Evolutionary conservation across 805 yeast species (phyloP).

Genomic region (Ogataea saltuana): DNA sequence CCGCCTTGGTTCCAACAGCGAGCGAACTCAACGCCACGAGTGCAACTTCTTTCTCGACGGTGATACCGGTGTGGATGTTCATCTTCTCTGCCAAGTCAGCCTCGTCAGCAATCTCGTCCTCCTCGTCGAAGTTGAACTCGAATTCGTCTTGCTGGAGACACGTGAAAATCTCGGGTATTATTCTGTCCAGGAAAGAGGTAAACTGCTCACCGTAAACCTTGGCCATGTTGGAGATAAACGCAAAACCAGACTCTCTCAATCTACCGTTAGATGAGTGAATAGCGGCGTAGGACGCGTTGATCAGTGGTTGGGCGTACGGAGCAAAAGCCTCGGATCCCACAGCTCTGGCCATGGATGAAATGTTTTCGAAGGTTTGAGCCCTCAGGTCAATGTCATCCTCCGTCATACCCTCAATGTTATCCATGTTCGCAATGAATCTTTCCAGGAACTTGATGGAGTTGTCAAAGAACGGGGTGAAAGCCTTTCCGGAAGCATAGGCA

Average conservation of each 20-base stretch:
- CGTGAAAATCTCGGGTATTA: conserved; percentile 80
- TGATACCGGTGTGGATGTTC: conserved; percentile 90
- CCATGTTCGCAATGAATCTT: conserved; percentile 70
- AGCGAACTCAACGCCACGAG: conserved; percentile 85
- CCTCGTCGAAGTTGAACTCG: conserved; percentile 59
- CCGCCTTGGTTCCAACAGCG: conserved; percentile 81
- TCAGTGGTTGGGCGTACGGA: conserved; percentile 82
- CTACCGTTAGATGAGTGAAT: conserved; percentile 76
- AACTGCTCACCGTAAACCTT: conserved; percentile 91
- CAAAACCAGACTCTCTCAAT: conserved; percentile 92
- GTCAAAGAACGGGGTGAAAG: conserved; percentile 83
- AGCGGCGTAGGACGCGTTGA: conserved; percentile 82
- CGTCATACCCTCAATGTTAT: conserved; percentile 70
- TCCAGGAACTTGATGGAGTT: conserved; percentile 78
- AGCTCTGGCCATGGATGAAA: conserved; percentile 94
- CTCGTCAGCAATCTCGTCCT: conserved; percentile 50
- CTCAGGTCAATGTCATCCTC: conserved; percentile 91
- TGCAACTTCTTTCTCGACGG: conserved; percentile 96
- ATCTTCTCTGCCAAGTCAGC: conserved; percentile 70
- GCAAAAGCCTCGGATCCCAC: conserved; percentile 90
- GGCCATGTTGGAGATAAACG: conserved; percentile 91
- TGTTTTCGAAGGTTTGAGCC: conserved; percentile 89
- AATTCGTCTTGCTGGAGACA: conserved; percentile 88
- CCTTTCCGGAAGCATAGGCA: conserved; percentile 91
- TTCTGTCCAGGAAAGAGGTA: conserved; percentile 76